Conservation (phyloP, 495 filamentous ascomycete genomes). For the Penicillium tannophilum region DNA sequence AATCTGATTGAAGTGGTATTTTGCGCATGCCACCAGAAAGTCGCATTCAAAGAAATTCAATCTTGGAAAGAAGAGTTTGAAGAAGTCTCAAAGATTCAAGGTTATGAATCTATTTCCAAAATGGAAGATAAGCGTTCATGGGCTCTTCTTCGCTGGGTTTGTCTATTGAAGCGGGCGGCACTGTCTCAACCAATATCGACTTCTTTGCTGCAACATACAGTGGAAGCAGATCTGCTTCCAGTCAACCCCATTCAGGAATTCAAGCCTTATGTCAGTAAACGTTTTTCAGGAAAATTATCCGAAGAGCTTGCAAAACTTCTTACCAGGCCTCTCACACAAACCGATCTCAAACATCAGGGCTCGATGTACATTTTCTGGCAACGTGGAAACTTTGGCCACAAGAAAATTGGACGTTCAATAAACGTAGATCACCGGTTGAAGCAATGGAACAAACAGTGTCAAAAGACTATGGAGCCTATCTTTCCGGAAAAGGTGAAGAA, state of each 20-base stretch:
- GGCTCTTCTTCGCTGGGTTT: conserved; percentile 11
- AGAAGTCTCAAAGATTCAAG: conserved; percentile 6
- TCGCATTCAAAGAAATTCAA: conserved; percentile 11
- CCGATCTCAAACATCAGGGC: conserved; percentile 15
- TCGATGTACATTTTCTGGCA: conserved; percentile 24
- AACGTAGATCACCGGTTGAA: conserved; percentile 10
- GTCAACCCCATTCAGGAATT: conserved; percentile 8
- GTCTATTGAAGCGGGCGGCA: background rate
- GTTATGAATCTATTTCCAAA: background rate
- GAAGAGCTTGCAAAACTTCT: conserved; percentile 15
- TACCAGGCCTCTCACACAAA: conserved; percentile 5
- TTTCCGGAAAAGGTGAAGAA: conserved; percentile 10
- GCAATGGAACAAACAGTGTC: conserved; percentile 19
- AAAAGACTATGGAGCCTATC: conserved; percentile 10
- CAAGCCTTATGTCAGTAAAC: conserved; percentile 7
- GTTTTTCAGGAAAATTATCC: background rate
- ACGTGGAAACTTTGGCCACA: conserved; percentile 20
- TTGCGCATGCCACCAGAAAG: conserved; percentile 9
- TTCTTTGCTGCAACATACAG: too few species aligned
- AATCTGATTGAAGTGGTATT: conserved; percentile 6
- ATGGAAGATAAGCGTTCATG: background rate
- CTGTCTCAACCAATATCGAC: background rate
- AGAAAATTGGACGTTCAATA: conserved; percentile 20
- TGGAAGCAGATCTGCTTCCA: background rate
- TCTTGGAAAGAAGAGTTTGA: conserved; percentile 14